Percentiles rank a stretch among this genome's conserved stretches.
Evolutionary conservation across 192 early-diverging fungal genomes (phyloP).

Genomic region (Fimicolochytrium jonesii): DNA sequence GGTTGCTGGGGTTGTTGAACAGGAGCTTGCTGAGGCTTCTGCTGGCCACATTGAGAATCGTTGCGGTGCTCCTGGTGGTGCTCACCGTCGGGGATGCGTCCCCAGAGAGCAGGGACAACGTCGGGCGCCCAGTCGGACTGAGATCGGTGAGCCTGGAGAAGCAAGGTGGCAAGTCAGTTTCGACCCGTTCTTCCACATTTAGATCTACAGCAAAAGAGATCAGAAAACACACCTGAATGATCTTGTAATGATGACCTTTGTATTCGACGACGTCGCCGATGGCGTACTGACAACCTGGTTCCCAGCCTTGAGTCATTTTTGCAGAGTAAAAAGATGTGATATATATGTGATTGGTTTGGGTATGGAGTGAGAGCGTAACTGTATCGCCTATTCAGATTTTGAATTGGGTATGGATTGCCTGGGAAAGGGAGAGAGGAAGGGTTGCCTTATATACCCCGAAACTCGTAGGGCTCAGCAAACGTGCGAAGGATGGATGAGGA

Average conservation of each 20-base stretch:
- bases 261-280: conserved; percentile 17
- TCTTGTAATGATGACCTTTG: conserved; percentile 8
- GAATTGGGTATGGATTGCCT: no score
- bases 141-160: conserved; percentile 14
- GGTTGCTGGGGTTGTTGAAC: neutral
- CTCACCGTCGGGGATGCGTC: neutral
- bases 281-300: conserved; percentile 17
- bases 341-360: no score
- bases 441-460: no score
- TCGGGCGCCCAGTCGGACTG: conserved; percentile 24
- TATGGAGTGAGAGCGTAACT: no score
- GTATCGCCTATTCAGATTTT: no score
- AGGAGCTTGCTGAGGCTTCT: neutral
- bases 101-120: conserved; percentile 22
- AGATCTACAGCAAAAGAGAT: no score
- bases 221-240: conserved; percentile 16
- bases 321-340: neutral
- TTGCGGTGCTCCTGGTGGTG: neutral
- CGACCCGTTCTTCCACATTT: no score
- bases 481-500: no score
- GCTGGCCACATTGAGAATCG: neutral
- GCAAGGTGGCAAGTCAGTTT: neutral
- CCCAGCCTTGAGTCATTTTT: conserved; percentile 23
- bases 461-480: no score
- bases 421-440: no score